Percentiles rank a stretch among this genome's conserved stretches.
Conservation (phyloP, 352 stramenopile genomes). For the Phytophthora sp. region DNA sequence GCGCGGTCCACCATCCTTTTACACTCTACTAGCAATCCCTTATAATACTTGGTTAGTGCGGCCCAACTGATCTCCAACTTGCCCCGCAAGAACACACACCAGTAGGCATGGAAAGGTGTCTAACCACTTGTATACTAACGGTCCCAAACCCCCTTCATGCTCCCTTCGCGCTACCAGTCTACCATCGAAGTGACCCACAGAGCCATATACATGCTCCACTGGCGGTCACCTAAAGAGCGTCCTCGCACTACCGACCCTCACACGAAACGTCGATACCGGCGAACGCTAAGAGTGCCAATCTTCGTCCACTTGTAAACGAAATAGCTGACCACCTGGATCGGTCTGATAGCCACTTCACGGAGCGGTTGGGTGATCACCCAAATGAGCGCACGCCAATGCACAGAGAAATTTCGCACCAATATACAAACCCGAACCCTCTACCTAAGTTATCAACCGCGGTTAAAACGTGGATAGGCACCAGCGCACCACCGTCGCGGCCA, state of each 20-base stretch:
- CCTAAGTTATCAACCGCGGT: too few species aligned
- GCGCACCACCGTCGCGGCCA: too few species aligned
- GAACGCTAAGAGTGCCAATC: too few species aligned
- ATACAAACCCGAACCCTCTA: too few species aligned
- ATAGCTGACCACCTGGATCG: background rate
- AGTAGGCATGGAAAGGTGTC: background rate
- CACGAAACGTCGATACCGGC: background rate
- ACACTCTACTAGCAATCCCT: too few species aligned
- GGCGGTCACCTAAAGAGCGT: background rate
- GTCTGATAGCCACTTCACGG: background rate
- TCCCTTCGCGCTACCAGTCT: background rate
- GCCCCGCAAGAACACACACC: background rate
- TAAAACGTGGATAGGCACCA: too few species aligned
- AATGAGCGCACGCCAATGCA: background rate
- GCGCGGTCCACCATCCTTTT: too few species aligned
- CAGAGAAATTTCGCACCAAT: too few species aligned
- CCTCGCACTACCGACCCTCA: background rate
- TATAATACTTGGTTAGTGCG: background rate
- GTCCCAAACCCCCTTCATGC: background rate
- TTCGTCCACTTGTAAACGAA: background rate
- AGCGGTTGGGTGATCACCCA: background rate
- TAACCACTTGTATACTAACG: background rate
- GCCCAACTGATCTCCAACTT: background rate
- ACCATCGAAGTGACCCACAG: background rate
- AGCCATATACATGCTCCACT: background rate